phyloP scores from a whole-genome alignment of 495 filamentous ascomycete genomes.

The Penicillium soppii region DNA sequence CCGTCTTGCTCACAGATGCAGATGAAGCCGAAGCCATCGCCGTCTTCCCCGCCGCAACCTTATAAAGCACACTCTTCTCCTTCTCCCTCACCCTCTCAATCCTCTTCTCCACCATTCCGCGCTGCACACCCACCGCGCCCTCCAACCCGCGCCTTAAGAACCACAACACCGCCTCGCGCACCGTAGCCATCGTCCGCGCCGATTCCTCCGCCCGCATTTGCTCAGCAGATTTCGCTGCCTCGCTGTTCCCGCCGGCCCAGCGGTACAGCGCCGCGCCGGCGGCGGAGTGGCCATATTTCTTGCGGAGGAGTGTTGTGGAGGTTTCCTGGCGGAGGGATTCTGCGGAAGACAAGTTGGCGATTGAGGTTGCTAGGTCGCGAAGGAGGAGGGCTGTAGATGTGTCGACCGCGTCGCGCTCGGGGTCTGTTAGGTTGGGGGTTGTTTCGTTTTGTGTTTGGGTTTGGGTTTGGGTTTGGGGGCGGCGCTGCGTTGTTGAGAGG shows the following conservation, averaged over 20 bases:
- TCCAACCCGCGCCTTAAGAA: constrained; percentile 74
- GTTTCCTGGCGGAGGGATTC: constrained; percentile 80
- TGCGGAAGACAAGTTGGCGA: constrained; percentile 73
- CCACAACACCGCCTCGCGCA: constrained; percentile 81
- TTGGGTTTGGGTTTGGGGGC: constrained; percentile 29
- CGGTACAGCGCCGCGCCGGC: constrained; percentile 41
- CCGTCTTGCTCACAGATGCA: background rate
- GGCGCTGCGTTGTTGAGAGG: constrained; percentile 69
- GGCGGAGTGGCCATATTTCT: constrained; percentile 56
- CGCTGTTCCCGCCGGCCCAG: constrained; percentile 69
- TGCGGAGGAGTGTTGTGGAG: constrained; percentile 59
- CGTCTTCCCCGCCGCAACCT: constrained; percentile 29
- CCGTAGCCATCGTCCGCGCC: constrained; percentile 54
- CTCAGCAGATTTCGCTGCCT: constrained; percentile 56
- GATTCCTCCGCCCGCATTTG: constrained; percentile 69
- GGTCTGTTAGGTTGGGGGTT: constrained; percentile 54
- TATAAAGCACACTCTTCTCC: constrained; percentile 82
- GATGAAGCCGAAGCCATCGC: background rate
- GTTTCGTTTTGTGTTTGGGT: constrained; percentile 15
- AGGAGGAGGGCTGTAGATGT: constrained; percentile 78
- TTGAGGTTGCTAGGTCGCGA: constrained; percentile 74
- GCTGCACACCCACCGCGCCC: constrained; percentile 71
- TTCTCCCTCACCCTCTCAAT: constrained; percentile 82
- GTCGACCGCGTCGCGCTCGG: constrained; percentile 78
- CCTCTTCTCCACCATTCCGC: constrained; percentile 87